These are phyloP conservation scores for Pseudophaeomoniella oleicola DNA, from an alignment of 2,329 filamentous ascomycete species.

Conservation along the genomic window DNA sequence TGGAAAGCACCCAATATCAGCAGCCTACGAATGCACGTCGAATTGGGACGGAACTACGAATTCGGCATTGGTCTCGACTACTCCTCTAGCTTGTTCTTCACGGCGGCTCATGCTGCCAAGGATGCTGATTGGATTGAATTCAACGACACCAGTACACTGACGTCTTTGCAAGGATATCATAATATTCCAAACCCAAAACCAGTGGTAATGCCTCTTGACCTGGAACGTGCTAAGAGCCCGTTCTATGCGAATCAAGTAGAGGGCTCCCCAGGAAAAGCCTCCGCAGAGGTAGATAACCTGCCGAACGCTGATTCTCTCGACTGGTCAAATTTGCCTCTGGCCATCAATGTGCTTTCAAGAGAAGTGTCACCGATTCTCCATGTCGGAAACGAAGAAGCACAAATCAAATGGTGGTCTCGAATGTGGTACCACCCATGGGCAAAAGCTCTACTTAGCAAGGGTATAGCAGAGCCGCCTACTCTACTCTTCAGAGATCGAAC, in stretches of 20 bases:
- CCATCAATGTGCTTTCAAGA: neutral
- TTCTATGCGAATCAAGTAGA: neutral
- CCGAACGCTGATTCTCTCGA: neutral
- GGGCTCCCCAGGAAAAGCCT: neutral
- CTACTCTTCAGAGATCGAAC: neutral
- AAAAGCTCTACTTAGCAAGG: neutral
- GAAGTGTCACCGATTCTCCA: neutral
- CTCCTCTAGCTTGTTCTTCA: conserved; percentile 34
- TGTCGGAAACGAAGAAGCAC: neutral
- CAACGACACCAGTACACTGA: neutral
- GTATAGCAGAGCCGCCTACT: neutral
- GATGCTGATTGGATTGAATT: conserved; percentile 24
- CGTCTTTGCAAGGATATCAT: neutral
- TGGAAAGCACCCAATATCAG: conserved; percentile 23
- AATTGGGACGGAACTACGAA: conserved; percentile 28
- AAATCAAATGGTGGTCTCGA: neutral
- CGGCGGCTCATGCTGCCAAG: conserved; percentile 21
- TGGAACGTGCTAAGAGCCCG: neutral
- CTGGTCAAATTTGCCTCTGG: neutral
- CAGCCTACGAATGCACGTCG: conserved; percentile 17
- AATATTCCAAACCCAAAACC: neutral
- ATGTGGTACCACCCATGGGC: conserved; percentile 1
- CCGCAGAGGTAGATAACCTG: neutral
- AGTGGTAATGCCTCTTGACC: neutral
- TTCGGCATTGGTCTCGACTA: conserved; percentile 39